phyloP scores from a whole-genome alignment of 176 grass and related monocot genomes.

The Triticum monococcum region DNA sequence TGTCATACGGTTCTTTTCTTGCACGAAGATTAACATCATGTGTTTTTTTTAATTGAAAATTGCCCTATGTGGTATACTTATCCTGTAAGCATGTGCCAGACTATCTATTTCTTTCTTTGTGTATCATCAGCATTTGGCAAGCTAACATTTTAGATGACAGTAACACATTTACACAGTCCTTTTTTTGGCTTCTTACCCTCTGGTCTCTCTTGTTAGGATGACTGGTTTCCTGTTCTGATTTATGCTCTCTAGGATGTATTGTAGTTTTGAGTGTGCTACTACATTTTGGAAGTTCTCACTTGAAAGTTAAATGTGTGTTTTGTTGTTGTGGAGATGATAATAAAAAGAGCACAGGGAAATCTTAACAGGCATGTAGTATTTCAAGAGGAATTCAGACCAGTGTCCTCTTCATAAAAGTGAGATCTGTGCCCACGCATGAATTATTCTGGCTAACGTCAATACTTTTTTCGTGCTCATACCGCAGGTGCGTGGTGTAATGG shows the following conservation, averaged over 20 bases:
- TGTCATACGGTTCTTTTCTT: background rate
- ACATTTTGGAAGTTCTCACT: background rate
- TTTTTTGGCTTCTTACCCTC: background rate
- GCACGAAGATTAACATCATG: background rate
- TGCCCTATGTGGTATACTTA: background rate
- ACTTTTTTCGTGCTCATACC: constrained; percentile 17
- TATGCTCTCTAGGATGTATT: background rate
- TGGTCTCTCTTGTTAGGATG: constrained; percentile 3
- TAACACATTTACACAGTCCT: background rate
- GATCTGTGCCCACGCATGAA: background rate
- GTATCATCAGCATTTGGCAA: constrained; percentile 8
- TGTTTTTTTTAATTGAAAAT: background rate
- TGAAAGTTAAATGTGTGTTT: constrained; percentile 2
- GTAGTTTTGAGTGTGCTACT: background rate
- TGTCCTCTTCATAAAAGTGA: background rate
- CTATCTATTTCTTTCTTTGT: background rate
- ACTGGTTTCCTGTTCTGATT: background rate
- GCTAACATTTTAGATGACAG: background rate
- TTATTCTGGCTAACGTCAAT: background rate
- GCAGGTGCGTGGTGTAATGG: constrained; percentile 89
- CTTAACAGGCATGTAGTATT: background rate
- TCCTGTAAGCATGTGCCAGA: background rate
- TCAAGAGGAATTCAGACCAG: constrained; percentile 11
- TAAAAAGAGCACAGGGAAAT: background rate
- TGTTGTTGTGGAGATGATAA: background rate